These are phyloP conservation scores for Dictyostelium citrinum DNA, from an alignment of 78 protist genomes.

Conservation along the genomic window DNA sequence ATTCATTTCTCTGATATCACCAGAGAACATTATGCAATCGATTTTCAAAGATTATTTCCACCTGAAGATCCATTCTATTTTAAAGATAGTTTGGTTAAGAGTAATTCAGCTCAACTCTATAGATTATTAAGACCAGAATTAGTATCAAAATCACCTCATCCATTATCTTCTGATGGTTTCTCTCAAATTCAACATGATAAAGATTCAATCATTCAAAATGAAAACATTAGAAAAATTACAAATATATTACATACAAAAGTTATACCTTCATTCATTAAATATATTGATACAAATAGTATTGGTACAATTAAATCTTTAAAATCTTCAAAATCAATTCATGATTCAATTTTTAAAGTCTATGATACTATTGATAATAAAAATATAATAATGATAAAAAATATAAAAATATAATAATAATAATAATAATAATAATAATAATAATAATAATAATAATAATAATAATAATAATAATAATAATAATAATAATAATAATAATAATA, in stretches of 20 bases:
- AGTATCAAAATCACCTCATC: neutral
- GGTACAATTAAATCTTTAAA: neutral
- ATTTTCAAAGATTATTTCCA: slow-evolving; percentile 53
- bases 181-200: slow-evolving; percentile 22
- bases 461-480: no score
- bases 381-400: no score
- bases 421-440: no score
- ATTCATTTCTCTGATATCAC: slow-evolving; percentile 18
- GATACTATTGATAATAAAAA: neutral
- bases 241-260: neutral
- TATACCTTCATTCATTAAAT: slow-evolving; percentile 19
- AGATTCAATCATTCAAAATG: neutral
- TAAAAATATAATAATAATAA: no score
- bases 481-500: no score
- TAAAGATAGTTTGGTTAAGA: neutral
- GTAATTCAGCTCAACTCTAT: neutral
- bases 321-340: neutral
- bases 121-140: slow-evolving; percentile 62
- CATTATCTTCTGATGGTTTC: slow-evolving; percentile 47
- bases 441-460: no score
- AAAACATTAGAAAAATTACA: neutral
- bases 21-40: slow-evolving; percentile 15
- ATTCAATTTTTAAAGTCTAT: neutral
- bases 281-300: neutral
- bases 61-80: slow-evolving; percentile 31